phyloP scores from a whole-genome alignment of 2,329 filamentous ascomycete genomes.

The Colletotrichum sp. region DNA sequence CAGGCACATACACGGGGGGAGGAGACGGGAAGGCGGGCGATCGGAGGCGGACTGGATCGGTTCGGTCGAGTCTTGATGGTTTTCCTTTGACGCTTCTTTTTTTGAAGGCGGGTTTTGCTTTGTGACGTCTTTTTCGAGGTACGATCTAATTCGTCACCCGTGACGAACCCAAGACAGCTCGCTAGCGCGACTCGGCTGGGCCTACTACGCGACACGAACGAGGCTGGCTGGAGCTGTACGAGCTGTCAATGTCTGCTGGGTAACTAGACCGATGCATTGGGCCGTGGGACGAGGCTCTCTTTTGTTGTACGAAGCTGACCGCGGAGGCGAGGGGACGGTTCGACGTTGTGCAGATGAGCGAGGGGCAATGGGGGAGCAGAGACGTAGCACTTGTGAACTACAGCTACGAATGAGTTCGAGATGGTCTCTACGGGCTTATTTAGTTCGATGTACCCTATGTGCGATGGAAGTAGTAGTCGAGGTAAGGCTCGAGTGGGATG shows the following conservation, averaged over 20 bases:
- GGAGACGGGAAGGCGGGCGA: not conserved
- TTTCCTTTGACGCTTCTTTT: not conserved
- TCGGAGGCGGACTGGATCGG: not conserved
- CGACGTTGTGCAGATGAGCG: not conserved
- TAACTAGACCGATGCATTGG: not conserved
- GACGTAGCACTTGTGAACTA: not conserved
- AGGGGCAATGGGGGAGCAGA: not conserved
- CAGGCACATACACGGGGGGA: not conserved
- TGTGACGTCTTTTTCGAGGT: not conserved
- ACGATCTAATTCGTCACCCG: not conserved
- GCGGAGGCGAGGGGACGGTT: not conserved
- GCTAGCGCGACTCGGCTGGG: not conserved
- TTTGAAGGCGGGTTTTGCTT: not conserved
- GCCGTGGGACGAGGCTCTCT: not conserved
- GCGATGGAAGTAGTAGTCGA: not conserved
- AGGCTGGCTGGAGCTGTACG: not conserved
- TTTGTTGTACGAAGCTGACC: not conserved
- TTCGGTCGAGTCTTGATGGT: not conserved
- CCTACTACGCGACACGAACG: not conserved
- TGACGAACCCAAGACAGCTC: not conserved
- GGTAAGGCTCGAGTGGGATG: not conserved
- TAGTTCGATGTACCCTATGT: not conserved
- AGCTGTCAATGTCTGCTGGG: constrained; percentile 8
- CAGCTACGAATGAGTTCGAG: not conserved
- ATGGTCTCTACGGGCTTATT: not conserved